phyloP scores from a whole-genome alignment of 2,329 filamentous ascomycete genomes.

The Verticillium longisporum region DNA sequence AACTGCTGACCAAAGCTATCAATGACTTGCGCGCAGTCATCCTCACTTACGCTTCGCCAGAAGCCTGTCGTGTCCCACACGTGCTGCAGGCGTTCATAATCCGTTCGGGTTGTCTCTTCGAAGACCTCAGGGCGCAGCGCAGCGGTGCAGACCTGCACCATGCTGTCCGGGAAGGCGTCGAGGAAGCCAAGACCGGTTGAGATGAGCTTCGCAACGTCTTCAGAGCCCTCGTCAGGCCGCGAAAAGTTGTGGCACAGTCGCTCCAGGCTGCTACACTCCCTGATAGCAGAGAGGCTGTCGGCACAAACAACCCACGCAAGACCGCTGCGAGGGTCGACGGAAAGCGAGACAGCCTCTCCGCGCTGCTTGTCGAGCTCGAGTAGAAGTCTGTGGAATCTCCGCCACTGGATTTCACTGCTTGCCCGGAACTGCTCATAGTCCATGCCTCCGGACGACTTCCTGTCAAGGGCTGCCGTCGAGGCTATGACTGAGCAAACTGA shows the following conservation, averaged over 20 bases:
- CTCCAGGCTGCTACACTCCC: constrained; percentile 75
- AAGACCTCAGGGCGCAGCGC: constrained; percentile 68
- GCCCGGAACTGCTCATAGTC: constrained; percentile 70
- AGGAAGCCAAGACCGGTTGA: constrained; percentile 64
- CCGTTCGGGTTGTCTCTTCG: constrained; percentile 62
- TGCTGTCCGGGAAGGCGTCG: constrained; percentile 61
- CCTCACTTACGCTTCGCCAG: constrained; percentile 72
- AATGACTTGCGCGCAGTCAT: constrained; percentile 66
- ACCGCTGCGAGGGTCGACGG: constrained; percentile 62
- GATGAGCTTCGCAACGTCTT: constrained; percentile 55
- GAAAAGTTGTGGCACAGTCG: constrained; percentile 62
- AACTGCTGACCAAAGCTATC: constrained; percentile 61
- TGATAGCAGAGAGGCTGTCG: constrained; percentile 71
- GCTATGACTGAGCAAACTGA: constrained; percentile 68
- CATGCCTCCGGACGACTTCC: constrained; percentile 54
- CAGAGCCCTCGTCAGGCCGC: constrained; percentile 42
- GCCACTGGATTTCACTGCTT: constrained; percentile 79
- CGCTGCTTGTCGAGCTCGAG: constrained; percentile 81
- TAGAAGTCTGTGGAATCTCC: constrained; percentile 78
- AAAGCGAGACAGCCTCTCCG: constrained; percentile 72
- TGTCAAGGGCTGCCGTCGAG: constrained; percentile 59
- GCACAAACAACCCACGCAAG: constrained; percentile 81
- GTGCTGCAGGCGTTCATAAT: constrained; percentile 66
- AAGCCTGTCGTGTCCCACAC: constrained; percentile 78
- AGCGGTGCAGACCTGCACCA: constrained; percentile 60